Evolutionary conservation across 441 rosid species (phyloP).

Genomic region (Pelargonium myrrhifolium): DNA sequence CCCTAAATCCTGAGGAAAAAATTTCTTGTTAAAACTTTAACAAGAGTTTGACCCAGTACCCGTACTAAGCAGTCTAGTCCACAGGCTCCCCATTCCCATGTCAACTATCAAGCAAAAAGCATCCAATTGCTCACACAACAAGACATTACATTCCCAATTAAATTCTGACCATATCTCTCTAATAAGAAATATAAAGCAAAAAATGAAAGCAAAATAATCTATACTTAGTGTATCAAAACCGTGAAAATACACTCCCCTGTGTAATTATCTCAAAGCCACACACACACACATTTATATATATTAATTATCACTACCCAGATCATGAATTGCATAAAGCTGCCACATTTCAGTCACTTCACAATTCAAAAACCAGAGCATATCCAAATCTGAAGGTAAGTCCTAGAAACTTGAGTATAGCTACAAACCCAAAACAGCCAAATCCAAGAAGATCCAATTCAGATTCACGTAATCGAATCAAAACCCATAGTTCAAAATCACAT

Average conservation of each 20-base stretch:
- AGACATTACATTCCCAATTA: not conserved
- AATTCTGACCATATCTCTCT: not conserved
- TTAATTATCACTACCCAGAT: not conserved
- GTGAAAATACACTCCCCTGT: not conserved
- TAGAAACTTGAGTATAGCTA: not conserved
- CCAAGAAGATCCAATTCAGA: not conserved
- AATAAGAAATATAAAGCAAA: not conserved
- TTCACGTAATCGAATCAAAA: not conserved
- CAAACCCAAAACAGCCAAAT: too few species aligned
- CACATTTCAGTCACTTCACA: not conserved
- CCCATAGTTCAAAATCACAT: not conserved
- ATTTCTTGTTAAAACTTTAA: too few species aligned
- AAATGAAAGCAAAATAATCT: not conserved
- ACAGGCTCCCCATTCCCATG: too few species aligned
- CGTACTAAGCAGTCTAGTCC: too few species aligned
- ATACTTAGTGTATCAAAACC: not conserved
- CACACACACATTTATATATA: not conserved
- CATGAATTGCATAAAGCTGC: not conserved
- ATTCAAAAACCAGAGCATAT: not conserved
- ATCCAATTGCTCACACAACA: not conserved
- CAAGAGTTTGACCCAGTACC: too few species aligned
- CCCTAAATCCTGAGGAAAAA: too few species aligned
- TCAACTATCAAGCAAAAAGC: too few species aligned
- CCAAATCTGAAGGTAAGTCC: not conserved
- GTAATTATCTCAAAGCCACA: not conserved